Evolutionary conservation across 129 eudicot species (phyloP).

Genomic region (Kitagawia praeruptora): DNA sequence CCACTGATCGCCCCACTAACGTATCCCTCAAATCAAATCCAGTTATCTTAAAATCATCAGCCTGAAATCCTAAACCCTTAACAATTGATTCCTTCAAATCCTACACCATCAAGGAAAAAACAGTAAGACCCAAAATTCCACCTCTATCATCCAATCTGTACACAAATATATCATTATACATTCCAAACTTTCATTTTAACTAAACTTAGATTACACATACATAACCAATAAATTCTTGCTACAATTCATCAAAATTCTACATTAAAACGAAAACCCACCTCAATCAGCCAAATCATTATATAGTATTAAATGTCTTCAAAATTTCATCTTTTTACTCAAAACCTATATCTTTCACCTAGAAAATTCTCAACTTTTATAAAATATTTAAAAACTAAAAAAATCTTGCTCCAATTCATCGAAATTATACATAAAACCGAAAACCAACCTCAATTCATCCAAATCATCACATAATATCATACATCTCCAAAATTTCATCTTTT

Average conservation of each 20-base stretch:
- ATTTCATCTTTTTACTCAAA: no score
- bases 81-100: conserved; percentile 91
- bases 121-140: conserved; percentile 1
- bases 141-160: background rate
- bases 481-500: background rate
- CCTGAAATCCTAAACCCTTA: conserved; percentile 88
- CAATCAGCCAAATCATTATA: background rate
- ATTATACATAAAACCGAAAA: background rate
- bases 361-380: no score
- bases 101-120: conserved; percentile 24
- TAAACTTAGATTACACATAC: background rate
- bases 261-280: background rate
- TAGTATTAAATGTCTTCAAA: background rate
- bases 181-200: background rate
- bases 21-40: conserved; percentile 89
- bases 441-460: background rate
- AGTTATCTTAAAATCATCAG: conserved; percentile 73
- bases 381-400: background rate
- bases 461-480: background rate
- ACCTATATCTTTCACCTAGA: no score
- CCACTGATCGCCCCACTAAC: conserved; percentile 73
- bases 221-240: background rate
- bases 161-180: background rate
- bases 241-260: background rate
- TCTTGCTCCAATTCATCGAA: background rate